phyloP scores from a whole-genome alignment of 2,329 filamentous ascomycete species.

The Trichothecium roseum region DNA sequence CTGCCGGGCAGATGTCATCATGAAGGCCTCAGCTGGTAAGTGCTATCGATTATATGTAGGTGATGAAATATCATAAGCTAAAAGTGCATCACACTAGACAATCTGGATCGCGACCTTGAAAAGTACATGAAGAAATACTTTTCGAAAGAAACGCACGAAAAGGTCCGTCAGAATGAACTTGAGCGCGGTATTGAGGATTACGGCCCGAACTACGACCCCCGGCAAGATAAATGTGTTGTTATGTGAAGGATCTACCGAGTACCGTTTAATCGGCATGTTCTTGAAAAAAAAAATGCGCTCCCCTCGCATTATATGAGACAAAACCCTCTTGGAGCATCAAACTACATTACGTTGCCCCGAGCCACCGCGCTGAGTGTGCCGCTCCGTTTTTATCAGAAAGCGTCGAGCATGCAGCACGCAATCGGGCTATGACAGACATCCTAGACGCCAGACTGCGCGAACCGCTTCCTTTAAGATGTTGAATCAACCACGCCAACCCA shows the following conservation, averaged over 20 bases:
- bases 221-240: constrained; percentile 42
- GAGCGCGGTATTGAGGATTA: constrained; percentile 66
- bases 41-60: not conserved
- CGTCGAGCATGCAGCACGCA: too few species aligned
- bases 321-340: too few species aligned
- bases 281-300: too few species aligned
- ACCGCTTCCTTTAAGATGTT: not conserved
- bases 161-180: constrained; percentile 61
- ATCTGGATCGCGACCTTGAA: constrained; percentile 58
- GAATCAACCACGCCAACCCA: not conserved
- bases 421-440: too few species aligned
- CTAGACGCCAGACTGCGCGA: too few species aligned
- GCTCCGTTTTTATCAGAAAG: too few species aligned
- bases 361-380: too few species aligned
- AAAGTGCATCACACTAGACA: constrained; percentile 34
- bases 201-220: constrained; percentile 48
- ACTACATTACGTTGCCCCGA: too few species aligned
- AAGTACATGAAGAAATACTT: constrained; percentile 69
- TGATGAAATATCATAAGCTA: not conserved
- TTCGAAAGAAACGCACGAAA: constrained; percentile 56
- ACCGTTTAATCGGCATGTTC: too few species aligned
- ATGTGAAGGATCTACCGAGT: constrained; percentile 34
- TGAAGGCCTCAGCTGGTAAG: constrained; percentile 57
- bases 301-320: too few species aligned
- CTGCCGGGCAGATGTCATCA: constrained; percentile 62